These are phyloP conservation scores for Eucalyptus tenuipes DNA, from an alignment of 345 rosid genomes.

Conservation along the genomic window DNA sequence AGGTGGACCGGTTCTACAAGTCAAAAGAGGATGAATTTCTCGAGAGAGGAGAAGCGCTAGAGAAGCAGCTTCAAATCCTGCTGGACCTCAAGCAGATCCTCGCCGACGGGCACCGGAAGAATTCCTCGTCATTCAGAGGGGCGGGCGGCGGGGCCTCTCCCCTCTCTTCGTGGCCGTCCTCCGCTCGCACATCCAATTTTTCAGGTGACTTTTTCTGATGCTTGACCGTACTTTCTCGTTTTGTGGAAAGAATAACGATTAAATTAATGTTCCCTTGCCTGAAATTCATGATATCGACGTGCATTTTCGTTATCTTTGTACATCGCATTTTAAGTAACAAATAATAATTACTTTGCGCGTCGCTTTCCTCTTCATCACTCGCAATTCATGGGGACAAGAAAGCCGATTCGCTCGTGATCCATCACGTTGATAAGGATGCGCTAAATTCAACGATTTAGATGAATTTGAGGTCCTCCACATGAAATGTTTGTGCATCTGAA, in stretches of 20 bases:
- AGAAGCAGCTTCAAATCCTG: conserved; percentile 65
- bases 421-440: neutral
- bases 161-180: conserved; percentile 24
- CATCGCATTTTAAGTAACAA: neutral
- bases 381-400: neutral
- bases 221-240: neutral
- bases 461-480: neutral
- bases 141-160: neutral
- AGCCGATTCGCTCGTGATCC: neutral
- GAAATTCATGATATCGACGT: neutral
- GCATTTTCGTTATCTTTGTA: neutral
- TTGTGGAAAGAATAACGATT: neutral
- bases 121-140: neutral
- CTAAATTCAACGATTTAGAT: neutral
- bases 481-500: neutral
- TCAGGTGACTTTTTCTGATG: conserved; percentile 31
- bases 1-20: conserved; percentile 76
- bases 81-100: conserved; percentile 59
- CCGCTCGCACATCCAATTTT: conserved; percentile 43
- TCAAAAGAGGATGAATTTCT: conserved; percentile 60
- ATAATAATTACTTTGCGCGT: neutral
- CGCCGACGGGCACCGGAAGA: conserved; percentile 34
- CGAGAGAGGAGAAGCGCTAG: conserved; percentile 72
- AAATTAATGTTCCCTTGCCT: neutral
- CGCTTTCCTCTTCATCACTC: neutral